These are phyloP conservation scores for Tolypocladium ophioglossoides DNA, from an alignment of 2,329 filamentous ascomycete genomes.

Conservation along the genomic window DNA sequence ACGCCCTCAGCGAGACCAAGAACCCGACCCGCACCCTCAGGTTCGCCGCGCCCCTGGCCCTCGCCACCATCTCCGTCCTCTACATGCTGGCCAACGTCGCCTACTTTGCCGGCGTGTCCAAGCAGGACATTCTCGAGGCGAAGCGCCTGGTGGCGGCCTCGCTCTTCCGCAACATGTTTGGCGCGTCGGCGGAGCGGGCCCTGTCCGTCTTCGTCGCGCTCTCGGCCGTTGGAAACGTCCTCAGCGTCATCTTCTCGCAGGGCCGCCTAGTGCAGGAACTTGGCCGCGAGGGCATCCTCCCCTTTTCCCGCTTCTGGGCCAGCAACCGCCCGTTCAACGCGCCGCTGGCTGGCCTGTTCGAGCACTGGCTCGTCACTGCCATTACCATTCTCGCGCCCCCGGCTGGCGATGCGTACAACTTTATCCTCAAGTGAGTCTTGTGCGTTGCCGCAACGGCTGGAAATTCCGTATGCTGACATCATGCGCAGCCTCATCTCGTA, in stretches of 20 bases:
- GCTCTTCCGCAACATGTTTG: slow-evolving; percentile 47
- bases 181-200: slow-evolving; percentile 41
- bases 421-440: slow-evolving; percentile 49
- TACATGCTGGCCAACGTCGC: slow-evolving; percentile 60
- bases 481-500: slow-evolving; percentile 48
- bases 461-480: background rate
- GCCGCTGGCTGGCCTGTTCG: slow-evolving; percentile 48
- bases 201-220: slow-evolving; percentile 56
- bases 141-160: slow-evolving; percentile 42
- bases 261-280: slow-evolving; percentile 56
- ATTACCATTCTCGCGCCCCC: slow-evolving; percentile 58
- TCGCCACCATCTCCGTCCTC: slow-evolving; percentile 45
- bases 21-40: slow-evolving; percentile 55
- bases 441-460: too few species aligned
- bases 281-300: slow-evolving; percentile 55
- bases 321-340: slow-evolving; percentile 55
- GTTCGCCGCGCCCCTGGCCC: slow-evolving; percentile 51
- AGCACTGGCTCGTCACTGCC: slow-evolving; percentile 53
- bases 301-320: slow-evolving; percentile 51
- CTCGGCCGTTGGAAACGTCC: slow-evolving; percentile 57
- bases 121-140: slow-evolving; percentile 39
- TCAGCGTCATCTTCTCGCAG: slow-evolving; percentile 59
- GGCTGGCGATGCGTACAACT: slow-evolving; percentile 57
- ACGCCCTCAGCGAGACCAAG: slow-evolving; percentile 53
- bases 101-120: slow-evolving; percentile 51